Evolutionary conservation across 257 asterid genomes (phyloP).

Genomic region (Solanum chaucha): DNA sequence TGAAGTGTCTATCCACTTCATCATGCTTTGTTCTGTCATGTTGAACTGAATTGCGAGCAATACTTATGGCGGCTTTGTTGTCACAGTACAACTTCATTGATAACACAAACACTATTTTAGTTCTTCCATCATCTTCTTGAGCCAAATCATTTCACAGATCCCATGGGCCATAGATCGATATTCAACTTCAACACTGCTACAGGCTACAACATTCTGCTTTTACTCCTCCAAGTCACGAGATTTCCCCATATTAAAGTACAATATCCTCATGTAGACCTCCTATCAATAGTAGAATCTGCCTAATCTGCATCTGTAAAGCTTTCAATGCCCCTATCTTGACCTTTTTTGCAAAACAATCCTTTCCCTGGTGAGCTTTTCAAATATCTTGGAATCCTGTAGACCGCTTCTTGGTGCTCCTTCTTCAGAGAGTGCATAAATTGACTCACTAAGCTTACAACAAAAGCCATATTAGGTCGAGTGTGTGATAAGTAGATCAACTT

Average conservation of each 20-base stretch:
- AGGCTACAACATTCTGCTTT: too few relatives aligned
- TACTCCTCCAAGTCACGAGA: too few relatives aligned
- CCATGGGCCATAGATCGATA: neutral
- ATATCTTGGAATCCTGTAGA: neutral
- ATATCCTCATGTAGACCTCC: too few relatives aligned
- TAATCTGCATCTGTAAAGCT: neutral
- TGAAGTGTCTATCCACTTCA: neutral
- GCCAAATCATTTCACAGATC: neutral
- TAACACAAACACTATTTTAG: neutral
- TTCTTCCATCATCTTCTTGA: neutral
- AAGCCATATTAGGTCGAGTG: neutral
- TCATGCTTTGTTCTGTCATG: neutral
- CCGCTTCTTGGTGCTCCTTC: neutral
- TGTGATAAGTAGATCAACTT: neutral
- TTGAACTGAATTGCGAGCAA: neutral
- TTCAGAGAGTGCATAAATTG: neutral
- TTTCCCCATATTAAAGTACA: too few relatives aligned
- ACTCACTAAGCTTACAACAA: neutral
- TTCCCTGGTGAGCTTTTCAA: neutral
- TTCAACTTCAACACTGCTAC: neutral
- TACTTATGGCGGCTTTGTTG: neutral
- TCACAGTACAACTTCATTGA: neutral
- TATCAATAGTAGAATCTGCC: too few relatives aligned
- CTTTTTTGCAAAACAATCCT: neutral
- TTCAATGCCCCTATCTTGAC: neutral